Percentiles rank a stretch among this genome's conserved stretches.
phyloP scores from a whole-genome alignment of 352 stramenopile genomes.

The Phytophthora aleatoria region DNA sequence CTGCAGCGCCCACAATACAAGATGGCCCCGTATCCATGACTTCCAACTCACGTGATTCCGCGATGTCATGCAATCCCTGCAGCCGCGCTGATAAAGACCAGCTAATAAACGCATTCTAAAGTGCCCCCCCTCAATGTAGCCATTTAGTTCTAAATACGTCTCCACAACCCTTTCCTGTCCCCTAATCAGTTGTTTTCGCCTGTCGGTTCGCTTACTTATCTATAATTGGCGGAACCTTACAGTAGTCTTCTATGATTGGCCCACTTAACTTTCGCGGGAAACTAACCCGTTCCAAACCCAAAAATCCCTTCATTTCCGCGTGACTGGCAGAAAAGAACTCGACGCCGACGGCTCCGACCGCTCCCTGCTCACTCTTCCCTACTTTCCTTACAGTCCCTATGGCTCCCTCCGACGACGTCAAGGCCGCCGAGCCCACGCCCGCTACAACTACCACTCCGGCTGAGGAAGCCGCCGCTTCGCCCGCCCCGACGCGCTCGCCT shows the following conservation, averaged over 20 bases:
- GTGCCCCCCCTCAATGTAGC: slow-evolving; percentile 1
- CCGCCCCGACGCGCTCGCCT: slow-evolving; percentile 49
- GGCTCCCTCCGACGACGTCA: slow-evolving; percentile 56
- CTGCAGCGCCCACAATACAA: no score
- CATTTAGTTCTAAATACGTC: slow-evolving; percentile 25
- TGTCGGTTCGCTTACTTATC: slow-evolving; percentile 8
- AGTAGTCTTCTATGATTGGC: slow-evolving; percentile 22
- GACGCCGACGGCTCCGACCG: slow-evolving; percentile 38
- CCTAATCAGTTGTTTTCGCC: slow-evolving; percentile 34
- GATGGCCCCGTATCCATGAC: no score
- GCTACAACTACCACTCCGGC: slow-evolving; percentile 21
- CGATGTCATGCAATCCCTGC: no score
- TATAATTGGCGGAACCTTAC: slow-evolving; percentile 42
- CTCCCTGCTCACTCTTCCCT: slow-evolving; percentile 12
- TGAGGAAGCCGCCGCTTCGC: slow-evolving; percentile 21
- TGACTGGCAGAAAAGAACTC: slow-evolving; percentile 54
- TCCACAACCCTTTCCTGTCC: slow-evolving; percentile 24
- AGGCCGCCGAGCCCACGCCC: slow-evolving; percentile 49
- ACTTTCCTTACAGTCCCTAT: slow-evolving; percentile 14
- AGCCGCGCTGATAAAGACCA: no score
- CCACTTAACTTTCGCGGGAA: slow-evolving; percentile 21
- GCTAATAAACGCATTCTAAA: no score
- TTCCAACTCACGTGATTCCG: no score
- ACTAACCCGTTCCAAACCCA: slow-evolving; percentile 25
- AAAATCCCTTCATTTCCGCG: slow-evolving; percentile 21